These are phyloP conservation scores for Pyricularia pennisetigena DNA, from an alignment of 2,329 filamentous ascomycete genomes.

Conservation along the genomic window DNA sequence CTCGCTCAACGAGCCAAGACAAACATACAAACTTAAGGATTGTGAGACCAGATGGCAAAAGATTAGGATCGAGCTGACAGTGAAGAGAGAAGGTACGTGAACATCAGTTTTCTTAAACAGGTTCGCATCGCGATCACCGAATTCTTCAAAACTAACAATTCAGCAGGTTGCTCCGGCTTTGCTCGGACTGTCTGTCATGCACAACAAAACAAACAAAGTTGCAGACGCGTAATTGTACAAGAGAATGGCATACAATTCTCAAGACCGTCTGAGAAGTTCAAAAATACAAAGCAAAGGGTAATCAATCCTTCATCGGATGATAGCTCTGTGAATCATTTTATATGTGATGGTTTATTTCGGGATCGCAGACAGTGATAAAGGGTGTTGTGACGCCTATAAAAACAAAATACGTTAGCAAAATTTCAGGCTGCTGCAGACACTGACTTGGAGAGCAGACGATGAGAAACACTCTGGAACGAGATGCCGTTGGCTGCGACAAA, in stretches of 20 bases:
- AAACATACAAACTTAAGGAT: no score
- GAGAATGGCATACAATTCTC: not conserved
- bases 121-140: no score
- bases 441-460: not conserved
- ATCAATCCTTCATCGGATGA: not conserved
- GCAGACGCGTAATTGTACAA: not conserved
- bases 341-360: not conserved
- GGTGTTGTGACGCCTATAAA: not conserved
- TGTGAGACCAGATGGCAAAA: no score
- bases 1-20: not conserved
- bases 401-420: not conserved
- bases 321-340: not conserved
- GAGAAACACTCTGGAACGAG: not conserved
- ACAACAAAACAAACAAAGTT: not conserved
- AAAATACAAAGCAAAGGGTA: no score
- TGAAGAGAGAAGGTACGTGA: not conserved
- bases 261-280: not conserved
- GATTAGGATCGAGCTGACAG: no score
- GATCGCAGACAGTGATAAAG: constrained; percentile 6
- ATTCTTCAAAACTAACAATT: no score
- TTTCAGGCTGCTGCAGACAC: not conserved
- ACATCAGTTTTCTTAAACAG: no score
- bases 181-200: not conserved
- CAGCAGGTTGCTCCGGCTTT: not conserved
- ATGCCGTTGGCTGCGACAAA: not conserved